Conservation (phyloP, 2,329 filamentous ascomycete species). For the Annulohypoxylon truncatum region DNA sequence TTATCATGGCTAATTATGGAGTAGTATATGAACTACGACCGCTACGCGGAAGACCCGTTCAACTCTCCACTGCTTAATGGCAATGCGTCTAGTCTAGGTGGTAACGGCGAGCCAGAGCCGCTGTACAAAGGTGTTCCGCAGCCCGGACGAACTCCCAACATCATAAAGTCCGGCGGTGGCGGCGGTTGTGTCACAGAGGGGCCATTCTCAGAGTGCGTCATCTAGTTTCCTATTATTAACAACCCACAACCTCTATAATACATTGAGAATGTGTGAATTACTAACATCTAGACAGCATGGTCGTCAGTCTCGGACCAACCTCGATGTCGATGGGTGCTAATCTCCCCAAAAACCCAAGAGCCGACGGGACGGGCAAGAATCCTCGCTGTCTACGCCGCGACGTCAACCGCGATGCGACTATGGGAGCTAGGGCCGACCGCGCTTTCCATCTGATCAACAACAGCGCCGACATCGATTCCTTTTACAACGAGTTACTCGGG, state of each 20-base stretch:
- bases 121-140: slow-evolving; percentile 46
- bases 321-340: slow-evolving; percentile 47
- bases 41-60: slow-evolving; percentile 59
- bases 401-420: slow-evolving; percentile 52
- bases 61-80: slow-evolving; percentile 67
- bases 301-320: slow-evolving; percentile 55
- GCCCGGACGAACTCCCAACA: slow-evolving; percentile 52
- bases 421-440: slow-evolving; percentile 54
- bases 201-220: slow-evolving; percentile 57
- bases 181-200: slow-evolving; percentile 66
- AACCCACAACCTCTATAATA: neutral
- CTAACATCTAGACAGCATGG: slow-evolving; percentile 52
- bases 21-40: slow-evolving; percentile 65
- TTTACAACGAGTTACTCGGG: slow-evolving; percentile 57
- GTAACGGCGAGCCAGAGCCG: slow-evolving; percentile 55
- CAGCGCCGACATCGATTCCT: slow-evolving; percentile 53
- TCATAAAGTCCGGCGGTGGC: slow-evolving; percentile 60
- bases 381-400: slow-evolving; percentile 58
- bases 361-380: slow-evolving; percentile 54
- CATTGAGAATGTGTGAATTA: neutral
- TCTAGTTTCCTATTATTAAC: neutral
- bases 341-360: slow-evolving; percentile 50
- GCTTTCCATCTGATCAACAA: slow-evolving; percentile 52
- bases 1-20: slow-evolving; percentile 9
- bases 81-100: slow-evolving; percentile 61